Evolutionary conservation across 768 basidiomycete genomes (phyloP).

Genomic region (Multifurca ochricompacta): DNA sequence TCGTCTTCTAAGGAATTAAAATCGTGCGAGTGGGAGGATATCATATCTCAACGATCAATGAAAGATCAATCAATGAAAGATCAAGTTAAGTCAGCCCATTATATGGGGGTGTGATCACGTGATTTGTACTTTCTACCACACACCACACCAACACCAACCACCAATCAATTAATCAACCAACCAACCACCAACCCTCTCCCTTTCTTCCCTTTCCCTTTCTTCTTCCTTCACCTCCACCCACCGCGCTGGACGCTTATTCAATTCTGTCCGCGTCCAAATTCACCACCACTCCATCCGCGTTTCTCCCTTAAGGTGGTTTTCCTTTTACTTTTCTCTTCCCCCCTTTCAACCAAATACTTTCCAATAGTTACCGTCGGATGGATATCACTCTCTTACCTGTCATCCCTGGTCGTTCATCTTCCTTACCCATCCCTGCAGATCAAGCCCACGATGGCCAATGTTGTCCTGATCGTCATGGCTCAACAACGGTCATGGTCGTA

Average conservation of each 20-base stretch:
- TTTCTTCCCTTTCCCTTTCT: too few relatives aligned
- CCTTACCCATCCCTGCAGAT: constrained; percentile 10
- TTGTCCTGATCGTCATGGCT: constrained; percentile 9
- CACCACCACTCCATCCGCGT: too few relatives aligned
- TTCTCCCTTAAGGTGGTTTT: too few relatives aligned
- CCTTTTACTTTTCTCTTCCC: neutral
- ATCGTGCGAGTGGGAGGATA: too few relatives aligned
- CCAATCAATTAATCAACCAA: too few relatives aligned
- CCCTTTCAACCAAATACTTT: neutral
- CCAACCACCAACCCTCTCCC: too few relatives aligned
- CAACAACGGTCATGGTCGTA: constrained; percentile 17
- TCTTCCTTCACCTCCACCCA: neutral
- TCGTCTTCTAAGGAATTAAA: neutral
- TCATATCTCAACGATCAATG: too few relatives aligned
- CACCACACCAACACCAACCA: too few relatives aligned
- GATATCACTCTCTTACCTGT: constrained; percentile 8
- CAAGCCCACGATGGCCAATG: neutral
- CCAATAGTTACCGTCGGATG: constrained; percentile 12
- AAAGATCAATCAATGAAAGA: too few relatives aligned
- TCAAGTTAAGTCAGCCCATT: too few relatives aligned
- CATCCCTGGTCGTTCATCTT: constrained; percentile 15
- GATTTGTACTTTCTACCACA: too few relatives aligned
- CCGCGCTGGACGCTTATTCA: neutral
- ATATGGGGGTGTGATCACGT: neutral
- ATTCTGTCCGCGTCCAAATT: neutral